Percentiles rank a stretch among this genome's conserved stretches.
Evolutionary conservation across 768 basidiomycete species (phyloP).

Genomic region (Brasilioporus rufonigricans): DNA sequence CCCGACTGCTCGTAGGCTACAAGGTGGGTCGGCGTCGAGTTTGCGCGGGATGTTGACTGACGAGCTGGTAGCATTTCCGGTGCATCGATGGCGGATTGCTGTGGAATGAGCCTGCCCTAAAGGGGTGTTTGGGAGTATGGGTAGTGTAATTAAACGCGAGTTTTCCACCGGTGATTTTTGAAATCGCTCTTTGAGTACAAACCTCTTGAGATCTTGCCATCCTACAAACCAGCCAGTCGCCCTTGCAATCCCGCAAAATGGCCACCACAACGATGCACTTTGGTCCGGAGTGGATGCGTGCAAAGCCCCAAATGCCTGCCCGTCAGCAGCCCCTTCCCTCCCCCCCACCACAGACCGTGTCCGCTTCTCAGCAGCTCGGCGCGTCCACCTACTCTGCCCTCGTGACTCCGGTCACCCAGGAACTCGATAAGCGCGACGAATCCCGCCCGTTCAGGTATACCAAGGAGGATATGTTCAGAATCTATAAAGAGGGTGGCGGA

Average conservation of each 20-base stretch:
- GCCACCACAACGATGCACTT: constrained; percentile 77
- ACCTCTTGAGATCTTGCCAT: background rate
- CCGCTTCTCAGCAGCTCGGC: constrained; percentile 49
- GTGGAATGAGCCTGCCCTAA: constrained; percentile 36
- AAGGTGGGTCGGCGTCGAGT: constrained; percentile 54
- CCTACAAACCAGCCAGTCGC: too few species aligned
- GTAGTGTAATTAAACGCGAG: constrained; percentile 19
- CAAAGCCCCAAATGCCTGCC: constrained; percentile 59
- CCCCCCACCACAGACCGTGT: constrained; percentile 48
- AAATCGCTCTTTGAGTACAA: constrained; percentile 14
- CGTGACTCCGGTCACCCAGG: constrained; percentile 43
- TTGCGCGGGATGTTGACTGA: constrained; percentile 3
- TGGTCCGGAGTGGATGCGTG: constrained; percentile 92
- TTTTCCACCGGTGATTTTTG: constrained; percentile 27
- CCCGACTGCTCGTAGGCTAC: constrained; percentile 81
- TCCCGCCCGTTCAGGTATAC: constrained; percentile 82
- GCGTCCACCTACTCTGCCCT: constrained; percentile 71
- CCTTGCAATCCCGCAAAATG: constrained; percentile 36
- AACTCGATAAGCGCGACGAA: constrained; percentile 58
- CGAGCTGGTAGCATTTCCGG: constrained; percentile 53
- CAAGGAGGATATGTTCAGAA: constrained; percentile 79
- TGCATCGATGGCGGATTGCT: constrained; percentile 69
- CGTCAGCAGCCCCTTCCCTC: constrained; percentile 58
- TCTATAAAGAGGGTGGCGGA: constrained; percentile 78
- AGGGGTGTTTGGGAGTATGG: constrained; percentile 9